phyloP scores from a whole-genome alignment of 164 flowering plant species.

The Tetracentron sinense region DNA sequence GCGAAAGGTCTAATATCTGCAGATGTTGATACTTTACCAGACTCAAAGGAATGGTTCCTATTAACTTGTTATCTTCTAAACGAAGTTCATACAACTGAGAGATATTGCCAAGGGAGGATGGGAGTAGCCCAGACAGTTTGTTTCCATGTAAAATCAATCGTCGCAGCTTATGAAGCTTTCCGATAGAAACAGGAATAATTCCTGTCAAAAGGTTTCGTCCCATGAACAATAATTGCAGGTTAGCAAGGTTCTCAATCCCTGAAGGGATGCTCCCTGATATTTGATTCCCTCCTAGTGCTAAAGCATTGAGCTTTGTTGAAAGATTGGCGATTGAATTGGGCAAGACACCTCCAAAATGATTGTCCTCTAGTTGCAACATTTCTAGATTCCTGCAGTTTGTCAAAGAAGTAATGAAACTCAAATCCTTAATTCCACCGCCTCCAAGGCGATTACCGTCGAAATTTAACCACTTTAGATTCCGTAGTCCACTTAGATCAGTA shows the following conservation, averaged over 20 bases:
- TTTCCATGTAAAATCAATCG: not conserved
- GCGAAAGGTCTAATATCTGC: not conserved
- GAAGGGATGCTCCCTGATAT: conserved; percentile 18
- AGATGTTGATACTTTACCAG: conserved; percentile 11
- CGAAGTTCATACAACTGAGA: not conserved
- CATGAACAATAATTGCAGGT: conserved; percentile 3
- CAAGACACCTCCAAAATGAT: conserved; percentile 21
- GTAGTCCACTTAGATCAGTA: conserved; percentile 10
- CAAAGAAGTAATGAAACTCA: conserved; percentile 19
- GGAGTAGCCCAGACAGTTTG: conserved; percentile 6
- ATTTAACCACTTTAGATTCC: not conserved
- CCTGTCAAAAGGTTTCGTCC: conserved; percentile 20
- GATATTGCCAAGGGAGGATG: conserved; percentile 7
- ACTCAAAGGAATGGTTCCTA: conserved; percentile 13
- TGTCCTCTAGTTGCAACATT: conserved; percentile 2
- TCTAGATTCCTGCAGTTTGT: conserved; percentile 21
- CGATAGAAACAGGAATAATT: conserved; percentile 19
- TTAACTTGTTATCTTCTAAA: conserved; percentile 5
- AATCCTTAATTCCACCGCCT: conserved; percentile 5
- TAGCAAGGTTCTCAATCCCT: conserved; percentile 19
- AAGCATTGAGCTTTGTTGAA: conserved; percentile 11
- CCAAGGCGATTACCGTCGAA: conserved; percentile 19
- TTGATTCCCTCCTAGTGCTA: conserved; percentile 5
- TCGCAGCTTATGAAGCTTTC: conserved; percentile 7
- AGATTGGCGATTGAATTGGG: conserved; percentile 21